Evolutionary conservation across 495 filamentous ascomycete species (phyloP), one percentile per base, ranked within the genome.

Genomic region (Aspergillus sclerotiicarbonarius): DNA sequence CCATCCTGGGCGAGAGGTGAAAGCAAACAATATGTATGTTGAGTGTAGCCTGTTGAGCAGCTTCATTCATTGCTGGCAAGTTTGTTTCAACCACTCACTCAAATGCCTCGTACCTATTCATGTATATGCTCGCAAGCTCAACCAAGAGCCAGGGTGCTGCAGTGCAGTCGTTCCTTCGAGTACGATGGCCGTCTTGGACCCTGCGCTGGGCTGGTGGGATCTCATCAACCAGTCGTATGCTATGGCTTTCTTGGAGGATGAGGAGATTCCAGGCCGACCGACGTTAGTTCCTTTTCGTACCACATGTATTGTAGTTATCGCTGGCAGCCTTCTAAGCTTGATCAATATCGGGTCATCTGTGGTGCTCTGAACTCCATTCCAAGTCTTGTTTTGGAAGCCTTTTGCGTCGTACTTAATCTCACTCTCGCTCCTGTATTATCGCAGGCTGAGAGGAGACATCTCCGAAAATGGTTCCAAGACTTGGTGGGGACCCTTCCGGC

Each of bases 281-380:
- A 46, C 44, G 1, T 46, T 21, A 1, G 44, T 46, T 8, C 44
- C 44, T 9, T 46, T 46, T 16, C 44, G 25, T 16, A 46, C n/a
- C 18, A 46, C 25, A 18, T 46, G 18, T 6, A 21, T 46, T 18
- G 25, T 46, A 8, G 44, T 46, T 9, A 21, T 46, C 18, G 16
- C 44, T 1, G 44, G 18, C 44, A 21, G 44, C 7, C 44, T 46
- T 9, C 19, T 46, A 3, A 21, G 44, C 1, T 16, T 46, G 9
- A 46, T 46, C 44, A 46, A 46, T 21, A 46, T 46, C 16, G 44
- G 44, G 6, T 46, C 44, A 10, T 46, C 44, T 9, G 44, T 46
- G 44, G 44, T 46, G 4, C 44, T n/a, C n/a, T 46, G 18, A 49
- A 30, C 12, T 30, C 30, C 21, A 29, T 49, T 13, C 21, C 30